Base-by-base conservation (phyloP, 306 rosid species). In the Ochetophila trinervis region DNA sequence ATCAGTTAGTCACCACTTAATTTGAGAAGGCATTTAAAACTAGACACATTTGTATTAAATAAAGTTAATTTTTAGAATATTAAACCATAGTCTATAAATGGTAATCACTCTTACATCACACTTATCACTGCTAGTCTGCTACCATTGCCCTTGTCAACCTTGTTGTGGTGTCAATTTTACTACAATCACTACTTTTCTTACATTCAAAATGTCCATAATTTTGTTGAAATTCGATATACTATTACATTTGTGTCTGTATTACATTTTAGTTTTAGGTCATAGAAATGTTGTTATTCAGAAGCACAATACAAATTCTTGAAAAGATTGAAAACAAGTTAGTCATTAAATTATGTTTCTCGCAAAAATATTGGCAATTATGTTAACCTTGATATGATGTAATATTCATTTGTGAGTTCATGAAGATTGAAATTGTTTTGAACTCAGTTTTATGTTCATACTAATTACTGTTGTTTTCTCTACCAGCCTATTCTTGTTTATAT, bases 401-500 rank as follows among this genome's bases (percentile, higher is more conserved):
- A 15, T 18, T 37, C 42, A 63, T 44, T 21, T 55, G 50, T 63
- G 57, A 12, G 30, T 4, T 7, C 57, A 4, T 37, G 8, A 17
- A 40, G 45, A 40, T 9, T 40, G 6, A 6, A 40, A 40, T 12
- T 40, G 10, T 6, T 50, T 16, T 50, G 17, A 6, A n/a, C 8
- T 4, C 17, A 17, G 20, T 50, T 18, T 50, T 19, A 16, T 50
- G 54, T 57, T 50, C 62, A 17, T 70, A 50, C 64, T 70, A 62
- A 56, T 27, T 7, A 62, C 27, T 79, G 66, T 50, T 73, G 42
- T 74, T 60, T 69, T 62, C 53, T 47, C 68, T 70, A 68, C 76
- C 87, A 91, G 97, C 97, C 97, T 55, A 88, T 91, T 80, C 85
- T 91, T 76, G 97, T 91, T 55, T 91, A 84, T 79, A 88, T 88